These are phyloP conservation scores for Conidiobolus incongruus DNA, from an alignment of 371 early-diverging fungal species.

Conservation along the genomic window DNA sequence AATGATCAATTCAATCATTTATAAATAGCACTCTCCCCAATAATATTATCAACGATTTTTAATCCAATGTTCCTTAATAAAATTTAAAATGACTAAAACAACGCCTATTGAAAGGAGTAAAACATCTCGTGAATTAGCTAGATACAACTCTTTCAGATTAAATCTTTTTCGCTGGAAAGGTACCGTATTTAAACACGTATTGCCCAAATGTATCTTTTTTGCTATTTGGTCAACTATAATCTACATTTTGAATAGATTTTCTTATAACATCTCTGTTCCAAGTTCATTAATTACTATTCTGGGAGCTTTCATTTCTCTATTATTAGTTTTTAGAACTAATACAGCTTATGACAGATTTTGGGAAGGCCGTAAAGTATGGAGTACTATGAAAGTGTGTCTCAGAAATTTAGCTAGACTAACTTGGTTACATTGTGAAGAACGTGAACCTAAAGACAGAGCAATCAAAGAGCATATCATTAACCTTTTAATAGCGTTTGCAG, in stretches of 20 bases:
- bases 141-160: too few relatives aligned
- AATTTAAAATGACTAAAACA: too few relatives aligned
- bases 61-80: too few relatives aligned
- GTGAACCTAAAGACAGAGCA: conserved; percentile 20
- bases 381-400: conserved; percentile 18
- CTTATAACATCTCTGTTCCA: not conserved
- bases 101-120: too few relatives aligned
- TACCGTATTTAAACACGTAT: not conserved
- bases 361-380: conserved; percentile 56
- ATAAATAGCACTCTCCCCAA: too few relatives aligned
- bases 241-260: not conserved
- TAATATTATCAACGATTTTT: too few relatives aligned
- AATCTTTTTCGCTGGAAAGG: too few relatives aligned
- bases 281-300: conserved; percentile 16
- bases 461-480: conserved; percentile 22
- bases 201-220: conserved; percentile 1
- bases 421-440: conserved; percentile 19
- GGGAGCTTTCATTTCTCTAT: conserved; percentile 31
- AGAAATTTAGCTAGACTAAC: conserved; percentile 20
- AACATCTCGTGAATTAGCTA: too few relatives aligned
- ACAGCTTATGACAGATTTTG: conserved; percentile 33
- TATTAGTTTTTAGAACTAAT: conserved; percentile 56
- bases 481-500: conserved; percentile 37
- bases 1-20: too few relatives aligned
- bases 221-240: not conserved